phyloP scores from a whole-genome alignment of 345 rosid species.

The Alliaria petiolata region DNA sequence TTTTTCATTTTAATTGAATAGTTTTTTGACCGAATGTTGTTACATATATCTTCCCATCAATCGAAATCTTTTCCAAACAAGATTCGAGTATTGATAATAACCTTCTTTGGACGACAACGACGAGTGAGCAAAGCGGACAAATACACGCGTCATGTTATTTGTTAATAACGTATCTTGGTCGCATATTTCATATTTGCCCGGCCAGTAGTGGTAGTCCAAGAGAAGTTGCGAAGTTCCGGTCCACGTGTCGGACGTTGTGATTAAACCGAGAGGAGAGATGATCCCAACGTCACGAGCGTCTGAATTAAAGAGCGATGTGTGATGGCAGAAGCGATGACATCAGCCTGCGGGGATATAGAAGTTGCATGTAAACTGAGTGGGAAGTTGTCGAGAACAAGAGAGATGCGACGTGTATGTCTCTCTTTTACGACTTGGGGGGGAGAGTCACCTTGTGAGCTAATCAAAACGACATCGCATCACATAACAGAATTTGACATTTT shows the following conservation, averaged over 20 bases:
- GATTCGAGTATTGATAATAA: not conserved
- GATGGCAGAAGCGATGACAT: constrained; percentile 6
- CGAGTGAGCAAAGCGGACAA: too few species aligned
- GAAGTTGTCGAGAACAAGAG: constrained; percentile 26
- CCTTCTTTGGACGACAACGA: not conserved
- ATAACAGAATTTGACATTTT: too few species aligned
- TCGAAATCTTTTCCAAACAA: not conserved
- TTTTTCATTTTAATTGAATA: not conserved
- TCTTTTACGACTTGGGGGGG: too few species aligned
- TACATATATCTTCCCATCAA: not conserved
- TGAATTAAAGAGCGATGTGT: constrained; percentile 9
- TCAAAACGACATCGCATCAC: too few species aligned
- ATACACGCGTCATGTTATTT: too few species aligned
- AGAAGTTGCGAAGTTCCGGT: not conserved
- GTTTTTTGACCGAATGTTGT: not conserved
- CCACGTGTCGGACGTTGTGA: constrained; percentile 15
- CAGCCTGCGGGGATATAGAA: constrained; percentile 10
- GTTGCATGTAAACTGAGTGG: constrained; percentile 29
- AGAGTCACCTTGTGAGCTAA: too few species aligned
- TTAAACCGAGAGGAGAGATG: not conserved
- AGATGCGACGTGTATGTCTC: constrained; percentile 11
- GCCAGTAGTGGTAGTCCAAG: not conserved
- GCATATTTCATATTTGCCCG: too few species aligned
- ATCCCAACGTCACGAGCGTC: constrained; percentile 1
- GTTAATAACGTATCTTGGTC: too few species aligned